phyloP scores from a whole-genome alignment of 179 eudicot species.

The Patellifolia procumbens region DNA sequence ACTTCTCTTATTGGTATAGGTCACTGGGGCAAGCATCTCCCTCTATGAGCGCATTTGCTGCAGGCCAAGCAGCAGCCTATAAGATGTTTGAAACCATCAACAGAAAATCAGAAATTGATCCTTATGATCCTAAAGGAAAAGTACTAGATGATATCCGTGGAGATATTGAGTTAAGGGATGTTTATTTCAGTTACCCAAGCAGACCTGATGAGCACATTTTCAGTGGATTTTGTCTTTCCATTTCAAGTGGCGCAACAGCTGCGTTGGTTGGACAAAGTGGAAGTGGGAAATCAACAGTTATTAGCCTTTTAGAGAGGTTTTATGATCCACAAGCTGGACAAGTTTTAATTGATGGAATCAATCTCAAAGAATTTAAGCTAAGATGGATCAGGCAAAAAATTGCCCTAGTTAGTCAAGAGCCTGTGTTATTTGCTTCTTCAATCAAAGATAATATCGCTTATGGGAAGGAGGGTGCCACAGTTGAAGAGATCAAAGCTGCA shows the following conservation, averaged over 20 bases:
- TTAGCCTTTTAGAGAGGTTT: conserved; percentile 37
- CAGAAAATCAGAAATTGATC: conserved; percentile 31
- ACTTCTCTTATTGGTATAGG: conserved; percentile 6
- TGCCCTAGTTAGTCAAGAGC: conserved; percentile 33
- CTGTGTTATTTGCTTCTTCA: conserved; percentile 28
- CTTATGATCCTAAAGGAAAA: conserved; percentile 28
- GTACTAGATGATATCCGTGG: conserved; percentile 22
- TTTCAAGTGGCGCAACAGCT: conserved; percentile 29
- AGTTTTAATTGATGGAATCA: conserved; percentile 34
- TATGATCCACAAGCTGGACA: conserved; percentile 31
- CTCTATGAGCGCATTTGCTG: conserved; percentile 28
- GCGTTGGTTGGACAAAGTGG: conserved; percentile 46
- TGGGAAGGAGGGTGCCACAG: conserved; percentile 28
- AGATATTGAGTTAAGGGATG: conserved; percentile 28
- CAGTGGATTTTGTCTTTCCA: conserved; percentile 24
- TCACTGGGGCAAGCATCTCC: conserved; percentile 34
- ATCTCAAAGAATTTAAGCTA: conserved; percentile 30
- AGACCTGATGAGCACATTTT: conserved; percentile 30
- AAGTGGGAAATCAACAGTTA: conserved; percentile 39
- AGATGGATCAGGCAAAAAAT: conserved; percentile 39
- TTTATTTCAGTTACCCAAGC: conserved; percentile 24
- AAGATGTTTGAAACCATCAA: conserved; percentile 35
- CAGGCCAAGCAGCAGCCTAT: conserved; percentile 35
- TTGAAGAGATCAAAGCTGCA: conserved; percentile 28
- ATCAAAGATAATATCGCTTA: conserved; percentile 30